A percentile compares a stretch with the other conserved stretches of the same genome.
phyloP scores from a whole-genome alignment of 2,329 filamentous ascomycete species.

The Fusarium dimerum region DNA sequence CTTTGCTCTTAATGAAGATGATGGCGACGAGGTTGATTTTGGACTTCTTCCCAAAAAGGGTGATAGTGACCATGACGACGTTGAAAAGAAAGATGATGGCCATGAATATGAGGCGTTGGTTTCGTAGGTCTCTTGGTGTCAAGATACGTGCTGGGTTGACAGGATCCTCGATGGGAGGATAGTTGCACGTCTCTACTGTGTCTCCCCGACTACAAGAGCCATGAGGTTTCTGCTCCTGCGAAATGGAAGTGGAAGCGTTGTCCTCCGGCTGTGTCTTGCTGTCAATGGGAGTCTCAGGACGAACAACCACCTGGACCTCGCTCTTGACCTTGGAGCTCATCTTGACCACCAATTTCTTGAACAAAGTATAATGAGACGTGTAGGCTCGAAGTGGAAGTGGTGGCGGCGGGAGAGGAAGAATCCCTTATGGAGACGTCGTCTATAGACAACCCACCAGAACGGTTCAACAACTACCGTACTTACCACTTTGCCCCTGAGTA shows the following conservation, averaged over 20 bases:
- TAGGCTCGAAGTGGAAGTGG: no score
- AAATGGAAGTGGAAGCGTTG: neutral
- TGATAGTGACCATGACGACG: conserved; percentile 14
- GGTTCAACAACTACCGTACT: no score
- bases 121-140: conserved; percentile 10
- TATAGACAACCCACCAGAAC: no score
- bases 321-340: no score
- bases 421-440: no score
- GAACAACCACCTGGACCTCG: no score
- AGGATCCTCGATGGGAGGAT: conserved; percentile 19
- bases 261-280: conserved; percentile 2
- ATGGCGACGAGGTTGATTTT: conserved; percentile 17
- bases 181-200: conserved; percentile 15
- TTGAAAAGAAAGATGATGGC: conserved; percentile 17
- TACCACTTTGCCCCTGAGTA: no score
- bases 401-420: no score
- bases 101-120: conserved; percentile 18
- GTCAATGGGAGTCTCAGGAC: neutral
- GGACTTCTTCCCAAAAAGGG: conserved; percentile 19
- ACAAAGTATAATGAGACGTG: no score
- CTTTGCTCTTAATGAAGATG: conserved; percentile 25
- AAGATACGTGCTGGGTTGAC: conserved; percentile 17
- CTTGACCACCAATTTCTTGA: no score
- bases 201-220: neutral
- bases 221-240: no score